phyloP scores from a whole-genome alignment of 2,329 filamentous ascomycete genomes.

The Malbranchea zuffiana region DNA sequence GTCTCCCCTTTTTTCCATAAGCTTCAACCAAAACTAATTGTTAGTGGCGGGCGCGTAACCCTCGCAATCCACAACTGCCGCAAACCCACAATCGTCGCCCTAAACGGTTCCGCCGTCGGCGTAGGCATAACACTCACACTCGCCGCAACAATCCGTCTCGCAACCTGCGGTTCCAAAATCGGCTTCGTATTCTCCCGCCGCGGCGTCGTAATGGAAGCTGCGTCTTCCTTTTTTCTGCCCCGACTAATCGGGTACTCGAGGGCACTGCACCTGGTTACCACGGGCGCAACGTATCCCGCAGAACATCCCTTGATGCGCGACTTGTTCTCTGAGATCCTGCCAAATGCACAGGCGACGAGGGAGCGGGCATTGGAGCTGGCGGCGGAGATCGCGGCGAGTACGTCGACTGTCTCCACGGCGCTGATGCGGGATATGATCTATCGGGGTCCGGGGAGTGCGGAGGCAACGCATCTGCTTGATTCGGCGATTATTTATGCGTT shows the following conservation, averaged over 20 bases:
- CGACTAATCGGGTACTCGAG: slow-evolving; percentile 55
- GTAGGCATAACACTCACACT: slow-evolving; percentile 51
- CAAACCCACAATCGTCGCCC: slow-evolving; percentile 46
- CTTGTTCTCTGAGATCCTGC: slow-evolving; percentile 56
- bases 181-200: slow-evolving; percentile 64
- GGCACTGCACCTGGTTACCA: slow-evolving; percentile 55
- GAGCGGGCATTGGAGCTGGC: slow-evolving; percentile 56
- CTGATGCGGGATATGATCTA: slow-evolving; percentile 65
- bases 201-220: slow-evolving; percentile 62
- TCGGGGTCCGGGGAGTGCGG: slow-evolving; percentile 42
- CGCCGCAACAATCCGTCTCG: slow-evolving; percentile 47
- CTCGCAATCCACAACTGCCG: slow-evolving; percentile 48
- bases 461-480: slow-evolving; percentile 61
- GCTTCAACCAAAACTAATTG: neutral
- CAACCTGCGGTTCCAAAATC: slow-evolving; percentile 50
- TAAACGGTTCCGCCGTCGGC: slow-evolving; percentile 47
- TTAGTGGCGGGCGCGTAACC: slow-evolving; percentile 32
- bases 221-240: slow-evolving; percentile 60
- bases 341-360: slow-evolving; percentile 49
- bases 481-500: slow-evolving; percentile 31
- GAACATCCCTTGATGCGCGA: slow-evolving; percentile 42
- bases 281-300: slow-evolving; percentile 50
- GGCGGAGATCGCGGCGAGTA: slow-evolving; percentile 54
- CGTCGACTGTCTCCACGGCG: slow-evolving; percentile 51
- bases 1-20: slow-evolving; percentile 11